Evolutionary conservation across 1,139 yeast genomes (phyloP).

Genomic region (Lodderomyces elongisporus): DNA sequence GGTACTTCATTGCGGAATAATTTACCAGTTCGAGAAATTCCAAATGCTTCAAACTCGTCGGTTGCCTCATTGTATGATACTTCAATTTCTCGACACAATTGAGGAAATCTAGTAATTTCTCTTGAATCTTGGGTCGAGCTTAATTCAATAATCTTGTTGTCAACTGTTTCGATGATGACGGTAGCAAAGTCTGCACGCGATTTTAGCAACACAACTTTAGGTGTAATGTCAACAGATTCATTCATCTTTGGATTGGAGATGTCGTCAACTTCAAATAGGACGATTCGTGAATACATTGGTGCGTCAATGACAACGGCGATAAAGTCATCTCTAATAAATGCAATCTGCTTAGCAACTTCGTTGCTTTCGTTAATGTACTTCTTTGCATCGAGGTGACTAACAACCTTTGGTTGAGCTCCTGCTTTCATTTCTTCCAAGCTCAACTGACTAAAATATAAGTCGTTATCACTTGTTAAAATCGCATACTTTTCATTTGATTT

Average conservation of each 20-base stretch:
- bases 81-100: conserved; percentile 61
- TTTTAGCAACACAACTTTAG: conserved; percentile 53
- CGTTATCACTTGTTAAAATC: conserved; percentile 41
- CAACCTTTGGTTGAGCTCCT: conserved; percentile 46
- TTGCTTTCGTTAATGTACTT: conserved; percentile 25
- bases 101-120: conserved; percentile 54
- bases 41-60: conserved; percentile 49
- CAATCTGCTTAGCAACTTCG: conserved; percentile 59
- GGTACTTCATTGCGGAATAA: conserved; percentile 60
- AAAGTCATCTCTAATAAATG: conserved; percentile 46
- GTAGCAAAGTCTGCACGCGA: conserved; percentile 50
- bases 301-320: conserved; percentile 59
- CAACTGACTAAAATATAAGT: conserved; percentile 20
- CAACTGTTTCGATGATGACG: conserved; percentile 56
- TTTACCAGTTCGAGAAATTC: conserved; percentile 69
- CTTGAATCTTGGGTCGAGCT: conserved; percentile 21
- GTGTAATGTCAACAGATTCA: conserved; percentile 39
- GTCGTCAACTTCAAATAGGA: conserved; percentile 44
- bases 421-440: conserved; percentile 26
- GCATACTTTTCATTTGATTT: conserved; percentile 58
- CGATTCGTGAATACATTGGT: conserved; percentile 42
- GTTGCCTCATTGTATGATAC: conserved; percentile 28
- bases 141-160: conserved; percentile 53
- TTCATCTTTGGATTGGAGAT: conserved; percentile 34
- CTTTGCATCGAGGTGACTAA: conserved; percentile 27